These are phyloP conservation scores for Globisporangium spiculum DNA, from an alignment of 352 stramenopile species.

Conservation along the genomic window DNA sequence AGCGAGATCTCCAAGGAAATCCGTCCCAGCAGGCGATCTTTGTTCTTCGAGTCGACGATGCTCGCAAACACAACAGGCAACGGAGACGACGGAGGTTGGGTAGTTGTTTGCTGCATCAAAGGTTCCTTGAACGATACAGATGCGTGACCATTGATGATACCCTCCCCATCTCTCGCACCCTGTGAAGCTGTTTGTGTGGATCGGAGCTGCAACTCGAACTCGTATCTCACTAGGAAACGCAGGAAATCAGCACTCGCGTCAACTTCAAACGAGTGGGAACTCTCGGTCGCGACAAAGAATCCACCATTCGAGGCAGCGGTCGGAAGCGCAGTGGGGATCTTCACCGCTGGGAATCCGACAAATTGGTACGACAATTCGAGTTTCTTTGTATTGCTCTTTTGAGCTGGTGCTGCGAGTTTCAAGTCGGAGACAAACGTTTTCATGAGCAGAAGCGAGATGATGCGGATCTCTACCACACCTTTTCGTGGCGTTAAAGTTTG, in stretches of 20 bases:
- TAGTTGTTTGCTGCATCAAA: background rate
- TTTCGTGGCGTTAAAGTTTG: background rate
- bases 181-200: no score
- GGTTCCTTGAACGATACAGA: background rate
- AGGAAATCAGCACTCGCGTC: slow-evolving; percentile 9
- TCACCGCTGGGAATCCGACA: slow-evolving; percentile 15
- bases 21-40: slow-evolving; percentile 9
- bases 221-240: slow-evolving; percentile 9
- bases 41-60: slow-evolving; percentile 5
- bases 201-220: slow-evolving; percentile 6
- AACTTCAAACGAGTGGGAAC: slow-evolving; percentile 7
- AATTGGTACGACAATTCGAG: slow-evolving; percentile 20
- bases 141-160: background rate
- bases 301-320: slow-evolving; percentile 7
- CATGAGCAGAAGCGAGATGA: slow-evolving; percentile 18
- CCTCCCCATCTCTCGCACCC: background rate
- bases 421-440: slow-evolving; percentile 17
- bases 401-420: background rate
- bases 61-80: slow-evolving; percentile 5
- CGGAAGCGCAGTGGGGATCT: background rate
- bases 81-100: background rate
- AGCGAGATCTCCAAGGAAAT: slow-evolving; percentile 10
- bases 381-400: background rate
- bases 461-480: slow-evolving; percentile 6
- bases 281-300: slow-evolving; percentile 10